Base-by-base conservation (phyloP, 192 early-diverging fungal species). In the Geosiphon pyriformis region DNA sequence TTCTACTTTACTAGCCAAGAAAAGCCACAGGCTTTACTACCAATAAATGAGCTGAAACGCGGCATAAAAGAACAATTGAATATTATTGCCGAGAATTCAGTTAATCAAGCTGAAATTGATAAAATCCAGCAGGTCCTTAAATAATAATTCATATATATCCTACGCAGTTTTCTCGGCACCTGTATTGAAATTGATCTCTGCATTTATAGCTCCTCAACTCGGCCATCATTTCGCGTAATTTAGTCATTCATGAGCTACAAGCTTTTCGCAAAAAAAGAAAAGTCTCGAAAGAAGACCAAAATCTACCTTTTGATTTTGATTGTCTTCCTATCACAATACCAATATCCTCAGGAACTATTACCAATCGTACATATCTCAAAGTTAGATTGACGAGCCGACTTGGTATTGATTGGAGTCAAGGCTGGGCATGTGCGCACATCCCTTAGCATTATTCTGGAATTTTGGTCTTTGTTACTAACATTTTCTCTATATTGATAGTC, bases 151-250 rank as follows among this genome's bases (percentile, higher is more conserved):
- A n/a, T n/a, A n/a, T n/a, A n/a, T n/a, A n/a, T n/a, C n/a, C n/a
- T n/a, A n/a, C n/a, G n/a, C n/a, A n/a, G n/a, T n/a, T n/a, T 46
- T 2, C 3, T 29, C n/a, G 11, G 15, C 11, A 15, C 15, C 18
- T 57, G 30, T 57, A 33, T 31, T 31, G 22, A 2, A 26, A 47
- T 47, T 27, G 11, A 27, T 11, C 23, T 61, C 26, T 35, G 15
- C 25, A 2, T 20, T 35, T 22, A 33, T 48, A 46, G 57, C 25
- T 29, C 22, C 31, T 64, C 12, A 51, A 48, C 31, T 25, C 46
- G 3, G 61, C 61, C 23, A 64, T 64, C 11, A 23, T 37, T 32
- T 32, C 52, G 20, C 50, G 64, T n/a, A 66, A 66, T 66, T 22
- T 33, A 23, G 64, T 54, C 11, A 52, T 66, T 35, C 52, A 26